Percentiles rank a stretch among this genome's conserved stretches.
Evolutionary conservation across 1,284 basidiomycete species (phyloP).

Genomic region (Ganoderma sinense): DNA sequence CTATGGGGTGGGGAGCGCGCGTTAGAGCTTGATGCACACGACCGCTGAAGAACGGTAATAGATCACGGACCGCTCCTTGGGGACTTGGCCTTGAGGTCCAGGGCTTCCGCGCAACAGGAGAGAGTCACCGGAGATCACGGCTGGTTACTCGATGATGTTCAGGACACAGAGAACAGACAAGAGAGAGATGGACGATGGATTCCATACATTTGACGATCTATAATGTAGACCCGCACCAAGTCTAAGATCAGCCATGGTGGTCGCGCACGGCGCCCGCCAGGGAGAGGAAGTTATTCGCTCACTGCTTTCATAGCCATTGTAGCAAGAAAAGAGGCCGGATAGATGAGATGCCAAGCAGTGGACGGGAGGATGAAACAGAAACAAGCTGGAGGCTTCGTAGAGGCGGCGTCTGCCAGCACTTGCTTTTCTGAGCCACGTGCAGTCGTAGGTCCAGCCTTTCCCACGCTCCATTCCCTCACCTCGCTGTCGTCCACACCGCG

Average conservation of each 20-base stretch:
- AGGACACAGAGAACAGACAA: slow-evolving; percentile 27
- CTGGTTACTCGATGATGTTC: slow-evolving; percentile 51
- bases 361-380: neutral
- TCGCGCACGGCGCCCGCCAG: neutral
- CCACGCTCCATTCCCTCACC: slow-evolving; percentile 24
- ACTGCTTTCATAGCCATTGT: slow-evolving; percentile 36
- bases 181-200: slow-evolving; percentile 20
- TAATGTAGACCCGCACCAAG: neutral
- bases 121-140: slow-evolving; percentile 89
- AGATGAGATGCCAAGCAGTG: slow-evolving; percentile 8
- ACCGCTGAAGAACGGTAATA: neutral
- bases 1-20: slow-evolving; percentile 46
- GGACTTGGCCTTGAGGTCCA: slow-evolving; percentile 82
- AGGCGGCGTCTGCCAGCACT: slow-evolving; percentile 15
- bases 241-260: slow-evolving; percentile 16
- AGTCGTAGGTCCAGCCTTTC: slow-evolving; percentile 22
- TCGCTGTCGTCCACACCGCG: slow-evolving; percentile 15
- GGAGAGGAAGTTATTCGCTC: slow-evolving; percentile 19
- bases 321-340: slow-evolving; percentile 19
- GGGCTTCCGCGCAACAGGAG: slow-evolving; percentile 82
- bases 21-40: slow-evolving; percentile 24
- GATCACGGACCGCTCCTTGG: slow-evolving; percentile 81
- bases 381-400: neutral
- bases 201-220: slow-evolving; percentile 77
- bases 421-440: slow-evolving; percentile 29